Conservation (phyloP, 2,329 filamentous ascomycete genomes). For the Tolypocladium endophyticum region DNA sequence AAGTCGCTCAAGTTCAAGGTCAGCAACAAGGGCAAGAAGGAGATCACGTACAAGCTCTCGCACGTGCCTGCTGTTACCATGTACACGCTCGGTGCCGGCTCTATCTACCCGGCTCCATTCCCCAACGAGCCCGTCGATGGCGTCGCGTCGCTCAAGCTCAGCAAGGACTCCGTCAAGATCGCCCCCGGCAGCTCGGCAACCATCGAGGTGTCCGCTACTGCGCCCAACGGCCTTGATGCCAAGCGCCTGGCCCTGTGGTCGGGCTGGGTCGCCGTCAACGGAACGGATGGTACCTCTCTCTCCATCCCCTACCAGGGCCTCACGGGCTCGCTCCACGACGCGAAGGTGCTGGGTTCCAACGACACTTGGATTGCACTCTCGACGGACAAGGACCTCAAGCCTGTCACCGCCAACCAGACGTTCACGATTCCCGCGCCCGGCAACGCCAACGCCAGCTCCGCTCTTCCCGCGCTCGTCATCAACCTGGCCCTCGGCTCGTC, state of each 20-base stretch:
- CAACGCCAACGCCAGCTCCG: slow-evolving; percentile 16
- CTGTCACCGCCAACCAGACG: slow-evolving; percentile 22
- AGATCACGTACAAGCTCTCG: slow-evolving; percentile 40
- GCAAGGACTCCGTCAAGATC: slow-evolving; percentile 31
- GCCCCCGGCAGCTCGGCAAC: slow-evolving; percentile 29
- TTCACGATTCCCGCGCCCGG: slow-evolving; percentile 32
- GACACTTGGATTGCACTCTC: slow-evolving; percentile 21
- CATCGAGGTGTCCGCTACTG: slow-evolving; percentile 32
- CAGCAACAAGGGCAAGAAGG: slow-evolving; percentile 38
- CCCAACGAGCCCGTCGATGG: slow-evolving; percentile 32
- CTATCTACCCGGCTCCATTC: slow-evolving; percentile 28
- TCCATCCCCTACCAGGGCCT: slow-evolving; percentile 31
- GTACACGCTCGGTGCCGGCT: slow-evolving; percentile 32
- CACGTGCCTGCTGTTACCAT: slow-evolving; percentile 40
- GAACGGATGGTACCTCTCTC: slow-evolving; percentile 24
- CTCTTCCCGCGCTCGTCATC: slow-evolving; percentile 28
- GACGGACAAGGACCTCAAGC: slow-evolving; percentile 15
- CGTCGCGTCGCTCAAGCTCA: slow-evolving; percentile 32
- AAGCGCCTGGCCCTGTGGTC: slow-evolving; percentile 29
- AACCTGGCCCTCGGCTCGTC: slow-evolving; percentile 34
- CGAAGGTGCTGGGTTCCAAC: slow-evolving; percentile 11
- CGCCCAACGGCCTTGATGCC: slow-evolving; percentile 27
- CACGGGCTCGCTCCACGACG: slow-evolving; percentile 21
- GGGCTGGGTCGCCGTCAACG: slow-evolving; percentile 29
- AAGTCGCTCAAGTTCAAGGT: slow-evolving; percentile 41